These are phyloP conservation scores for Nothomitra cinnamomea DNA, from an alignment of 2,329 filamentous ascomycete genomes.

Conservation along the genomic window DNA sequence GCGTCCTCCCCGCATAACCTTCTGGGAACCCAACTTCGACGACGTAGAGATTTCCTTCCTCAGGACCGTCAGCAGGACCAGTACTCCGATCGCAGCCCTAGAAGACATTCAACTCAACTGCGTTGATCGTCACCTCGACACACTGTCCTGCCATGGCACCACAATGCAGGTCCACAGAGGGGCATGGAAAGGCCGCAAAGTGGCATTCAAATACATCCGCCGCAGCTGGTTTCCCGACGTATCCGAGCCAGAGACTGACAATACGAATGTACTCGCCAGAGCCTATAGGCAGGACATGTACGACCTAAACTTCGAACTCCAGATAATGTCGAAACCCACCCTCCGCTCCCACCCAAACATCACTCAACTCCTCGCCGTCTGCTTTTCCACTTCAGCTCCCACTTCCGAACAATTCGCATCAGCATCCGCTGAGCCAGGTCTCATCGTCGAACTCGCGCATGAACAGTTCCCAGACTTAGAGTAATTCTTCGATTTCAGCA, in stretches of 20 bases:
- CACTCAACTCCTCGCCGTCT: constrained; percentile 1
- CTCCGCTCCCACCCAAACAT: neutral
- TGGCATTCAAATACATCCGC: constrained; percentile 1
- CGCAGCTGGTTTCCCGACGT: neutral
- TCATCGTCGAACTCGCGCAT: constrained; percentile 1
- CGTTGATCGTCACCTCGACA: neutral
- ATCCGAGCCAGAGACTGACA: neutral
- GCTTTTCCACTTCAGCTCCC: neutral
- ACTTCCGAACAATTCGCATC: neutral
- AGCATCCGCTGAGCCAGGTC: neutral
- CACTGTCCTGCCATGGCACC: neutral
- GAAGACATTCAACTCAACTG: neutral
- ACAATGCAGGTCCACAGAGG: neutral
- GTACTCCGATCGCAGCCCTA: neutral
- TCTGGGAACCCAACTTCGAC: neutral
- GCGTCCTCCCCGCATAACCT: neutral
- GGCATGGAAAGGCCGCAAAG: neutral
- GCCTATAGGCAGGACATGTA: neutral
- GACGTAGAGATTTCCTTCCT: neutral
- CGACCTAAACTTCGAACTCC: neutral
- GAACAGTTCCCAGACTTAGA: neutral
- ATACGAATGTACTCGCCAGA: neutral
- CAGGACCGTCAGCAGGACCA: neutral
- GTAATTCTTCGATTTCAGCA: neutral
- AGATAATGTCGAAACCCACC: neutral